Percentiles rank a stretch among this genome's conserved stretches.
Conservation (phyloP, 345 rosid genomes). For the Raphanus raphanistrum region DNA sequence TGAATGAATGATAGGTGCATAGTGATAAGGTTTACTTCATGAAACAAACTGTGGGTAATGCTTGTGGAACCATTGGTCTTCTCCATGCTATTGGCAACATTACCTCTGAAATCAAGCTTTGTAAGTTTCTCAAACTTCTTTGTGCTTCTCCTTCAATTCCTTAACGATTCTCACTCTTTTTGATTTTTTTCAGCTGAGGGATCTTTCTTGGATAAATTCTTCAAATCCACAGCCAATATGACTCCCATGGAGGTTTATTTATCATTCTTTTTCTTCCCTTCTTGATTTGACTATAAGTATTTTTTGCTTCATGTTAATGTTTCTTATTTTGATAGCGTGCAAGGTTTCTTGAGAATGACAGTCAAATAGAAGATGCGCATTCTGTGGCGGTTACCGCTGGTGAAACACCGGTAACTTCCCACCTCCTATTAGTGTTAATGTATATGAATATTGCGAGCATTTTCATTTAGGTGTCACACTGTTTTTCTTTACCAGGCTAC, state of each 20-base stretch:
- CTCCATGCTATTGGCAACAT: conserved; percentile 93
- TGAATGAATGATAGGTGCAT: conserved; percentile 46
- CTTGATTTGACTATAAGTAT: background rate
- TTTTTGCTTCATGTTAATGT: background rate
- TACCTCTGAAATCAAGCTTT: conserved; percentile 65
- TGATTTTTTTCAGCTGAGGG: conserved; percentile 53
- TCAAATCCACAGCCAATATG: conserved; percentile 73
- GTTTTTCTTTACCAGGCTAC: conserved; percentile 55
- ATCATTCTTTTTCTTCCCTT: background rate
- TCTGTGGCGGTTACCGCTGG: conserved; percentile 86
- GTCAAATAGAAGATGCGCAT: conserved; percentile 88
- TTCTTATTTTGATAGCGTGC: conserved; percentile 56
- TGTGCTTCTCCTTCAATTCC: background rate
- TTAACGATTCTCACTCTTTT: background rate
- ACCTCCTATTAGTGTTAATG: background rate
- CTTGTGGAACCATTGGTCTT: conserved; percentile 96
- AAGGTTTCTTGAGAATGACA: conserved; percentile 69
- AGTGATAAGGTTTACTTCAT: conserved; percentile 78
- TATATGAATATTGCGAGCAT: background rate
- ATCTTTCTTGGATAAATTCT: conserved; percentile 80
- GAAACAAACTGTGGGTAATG: conserved; percentile 97
- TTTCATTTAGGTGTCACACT: conserved; percentile 4
- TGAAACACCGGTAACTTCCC: conserved; percentile 63
- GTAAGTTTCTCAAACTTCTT: conserved; percentile 43
- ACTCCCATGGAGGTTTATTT: conserved; percentile 64